These are phyloP conservation scores for Trametes cingulata DNA, from an alignment of 768 basidiomycete genomes.

Conservation along the genomic window DNA sequence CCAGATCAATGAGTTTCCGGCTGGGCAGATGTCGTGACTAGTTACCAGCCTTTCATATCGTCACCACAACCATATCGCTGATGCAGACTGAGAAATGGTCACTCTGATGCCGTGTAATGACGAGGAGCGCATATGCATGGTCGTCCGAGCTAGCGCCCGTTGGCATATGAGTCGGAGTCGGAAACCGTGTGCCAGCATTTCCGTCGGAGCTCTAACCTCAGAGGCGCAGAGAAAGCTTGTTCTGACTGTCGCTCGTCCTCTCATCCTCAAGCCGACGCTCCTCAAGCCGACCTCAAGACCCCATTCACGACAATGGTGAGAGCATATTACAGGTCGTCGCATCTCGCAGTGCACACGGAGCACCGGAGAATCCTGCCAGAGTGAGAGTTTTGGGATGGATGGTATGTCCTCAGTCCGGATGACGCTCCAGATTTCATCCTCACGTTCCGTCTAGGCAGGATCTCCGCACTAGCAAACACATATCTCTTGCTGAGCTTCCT, in stretches of 20 bases:
- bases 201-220: constrained; percentile 9
- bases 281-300: constrained; percentile 19
- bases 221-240: constrained; percentile 3
- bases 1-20: too few species aligned
- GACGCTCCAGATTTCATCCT: background rate
- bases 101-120: too few species aligned
- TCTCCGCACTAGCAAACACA: constrained; percentile 10
- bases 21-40: too few species aligned
- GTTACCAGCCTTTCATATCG: too few species aligned
- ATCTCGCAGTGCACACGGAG: constrained; percentile 21
- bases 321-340: background rate
- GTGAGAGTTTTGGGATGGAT: constrained; percentile 28
- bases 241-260: background rate
- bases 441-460: constrained; percentile 12
- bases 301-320: constrained; percentile 26
- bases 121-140: too few species aligned
- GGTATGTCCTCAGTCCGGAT: constrained; percentile 26
- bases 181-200: background rate
- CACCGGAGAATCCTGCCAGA: constrained; percentile 18
- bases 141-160: background rate
- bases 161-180: background rate
- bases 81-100: too few species aligned
- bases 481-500: constrained; percentile 38
- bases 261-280: constrained; percentile 17
- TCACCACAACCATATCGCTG: too few species aligned